These are phyloP conservation scores for Thozetella sp. DNA, from an alignment of 495 filamentous ascomycete genomes.

Conservation along the genomic window DNA sequence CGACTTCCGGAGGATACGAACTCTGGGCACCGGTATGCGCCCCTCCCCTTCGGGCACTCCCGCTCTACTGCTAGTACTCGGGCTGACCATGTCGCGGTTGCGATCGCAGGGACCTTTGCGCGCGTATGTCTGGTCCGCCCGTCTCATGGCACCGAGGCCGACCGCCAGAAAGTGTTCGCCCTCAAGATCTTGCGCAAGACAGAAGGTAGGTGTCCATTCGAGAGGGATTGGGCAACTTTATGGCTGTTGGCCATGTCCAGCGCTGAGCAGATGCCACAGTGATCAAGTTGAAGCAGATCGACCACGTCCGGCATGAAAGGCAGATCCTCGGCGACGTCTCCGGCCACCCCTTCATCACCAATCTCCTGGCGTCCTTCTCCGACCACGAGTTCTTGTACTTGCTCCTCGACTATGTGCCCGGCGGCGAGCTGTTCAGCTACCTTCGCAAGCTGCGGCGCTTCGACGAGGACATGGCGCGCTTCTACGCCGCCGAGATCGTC, in stretches of 20 bases:
- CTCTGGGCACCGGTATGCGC: constrained; percentile 79
- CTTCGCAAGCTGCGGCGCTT: constrained; percentile 84
- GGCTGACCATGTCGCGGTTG: constrained; percentile 30
- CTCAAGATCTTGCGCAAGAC: constrained; percentile 93
- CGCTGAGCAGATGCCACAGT: constrained; percentile 49
- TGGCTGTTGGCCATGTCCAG: constrained; percentile 41
- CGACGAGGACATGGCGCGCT: constrained; percentile 80
- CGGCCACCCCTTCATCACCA: constrained; percentile 94
- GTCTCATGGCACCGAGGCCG: constrained; percentile 50
- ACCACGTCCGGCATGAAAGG: constrained; percentile 95
- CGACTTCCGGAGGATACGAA: constrained; percentile 87
- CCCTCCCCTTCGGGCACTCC: neutral
- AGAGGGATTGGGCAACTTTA: too few relatives aligned
- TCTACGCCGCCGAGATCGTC: constrained; percentile 96
- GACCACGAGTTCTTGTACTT: constrained; percentile 90
- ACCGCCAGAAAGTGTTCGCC: constrained; percentile 77
- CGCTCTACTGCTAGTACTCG: constrained; percentile 7
- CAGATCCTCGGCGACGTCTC: constrained; percentile 83
- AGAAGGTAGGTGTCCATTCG: constrained; percentile 40
- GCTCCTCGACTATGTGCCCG: constrained; percentile 89
- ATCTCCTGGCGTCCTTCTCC: constrained; percentile 86
- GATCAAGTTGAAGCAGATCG: constrained; percentile 94
- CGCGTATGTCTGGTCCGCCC: constrained; percentile 86
- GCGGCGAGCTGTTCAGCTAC: constrained; percentile 95
- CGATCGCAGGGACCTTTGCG: constrained; percentile 82